These are phyloP conservation scores for Hyparrhenia diplandra DNA, from an alignment of 176 grass and related monocot genomes.

Conservation along the genomic window DNA sequence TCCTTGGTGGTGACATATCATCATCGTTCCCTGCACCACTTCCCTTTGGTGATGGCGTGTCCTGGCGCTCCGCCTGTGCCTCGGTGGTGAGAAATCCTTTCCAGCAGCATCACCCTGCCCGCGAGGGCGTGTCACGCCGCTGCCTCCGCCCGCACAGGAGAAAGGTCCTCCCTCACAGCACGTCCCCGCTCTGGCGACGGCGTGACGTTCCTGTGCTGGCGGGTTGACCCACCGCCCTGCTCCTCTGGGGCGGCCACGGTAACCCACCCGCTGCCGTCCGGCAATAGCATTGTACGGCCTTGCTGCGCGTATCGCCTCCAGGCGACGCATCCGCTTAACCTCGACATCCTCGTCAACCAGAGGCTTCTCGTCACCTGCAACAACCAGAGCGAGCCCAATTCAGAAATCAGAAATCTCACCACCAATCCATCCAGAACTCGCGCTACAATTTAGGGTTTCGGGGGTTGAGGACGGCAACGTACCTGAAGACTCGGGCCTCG, in stretches of 20 bases:
- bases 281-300: slow-evolving; percentile 73
- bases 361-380: slow-evolving; percentile 65
- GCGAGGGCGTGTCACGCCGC: slow-evolving; percentile 7
- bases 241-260: slow-evolving; percentile 17
- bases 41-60: slow-evolving; percentile 34
- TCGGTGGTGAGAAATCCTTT: slow-evolving; percentile 38
- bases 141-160: slow-evolving; percentile 40
- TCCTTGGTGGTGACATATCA: slow-evolving; percentile 49
- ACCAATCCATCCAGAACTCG: neutral
- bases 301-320: slow-evolving; percentile 64
- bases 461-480: neutral
- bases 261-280: slow-evolving; percentile 86
- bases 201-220: slow-evolving; percentile 7
- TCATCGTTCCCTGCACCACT: slow-evolving; percentile 2
- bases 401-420: neutral
- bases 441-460: neutral
- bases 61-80: slow-evolving; percentile 30
- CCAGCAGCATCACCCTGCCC: neutral
- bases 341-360: slow-evolving; percentile 92
- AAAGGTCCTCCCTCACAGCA: slow-evolving; percentile 28
- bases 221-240: neutral
- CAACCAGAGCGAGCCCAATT: neutral
- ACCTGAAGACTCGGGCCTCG: slow-evolving; percentile 54
- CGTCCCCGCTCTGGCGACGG: slow-evolving; percentile 17
- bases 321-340: slow-evolving; percentile 80